Evolutionary conservation across 139 green algal genomes (phyloP).

Genomic region (Closterium sp.): DNA sequence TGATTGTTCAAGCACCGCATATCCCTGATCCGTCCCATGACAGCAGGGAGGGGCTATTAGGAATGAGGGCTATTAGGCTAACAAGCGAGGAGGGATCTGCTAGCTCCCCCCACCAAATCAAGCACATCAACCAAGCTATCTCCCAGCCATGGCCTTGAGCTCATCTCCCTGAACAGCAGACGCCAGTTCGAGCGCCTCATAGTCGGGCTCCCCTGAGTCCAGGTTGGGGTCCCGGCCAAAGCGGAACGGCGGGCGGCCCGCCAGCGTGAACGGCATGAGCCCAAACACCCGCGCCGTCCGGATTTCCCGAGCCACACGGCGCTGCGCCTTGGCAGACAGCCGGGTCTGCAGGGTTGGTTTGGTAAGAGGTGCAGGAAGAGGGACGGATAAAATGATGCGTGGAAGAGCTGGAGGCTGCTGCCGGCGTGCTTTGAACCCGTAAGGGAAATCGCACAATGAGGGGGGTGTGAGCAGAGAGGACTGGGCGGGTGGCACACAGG

Average conservation of each 20-base stretch:
- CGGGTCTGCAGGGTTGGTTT: constrained; percentile 1
- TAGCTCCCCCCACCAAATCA: too few relatives aligned
- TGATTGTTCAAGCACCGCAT: too few relatives aligned
- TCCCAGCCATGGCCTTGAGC: background rate
- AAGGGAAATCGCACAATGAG: too few relatives aligned
- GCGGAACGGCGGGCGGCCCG: constrained; percentile 25
- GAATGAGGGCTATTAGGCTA: too few relatives aligned
- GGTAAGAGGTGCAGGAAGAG: background rate
- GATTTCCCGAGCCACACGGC: constrained; percentile 20
- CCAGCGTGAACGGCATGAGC: constrained; percentile 35
- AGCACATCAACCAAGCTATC: background rate
- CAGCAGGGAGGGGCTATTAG: too few relatives aligned
- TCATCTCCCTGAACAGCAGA: background rate
- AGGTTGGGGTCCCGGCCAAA: constrained; percentile 7
- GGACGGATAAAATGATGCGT: too few relatives aligned
- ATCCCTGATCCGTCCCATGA: too few relatives aligned
- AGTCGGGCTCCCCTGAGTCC: background rate
- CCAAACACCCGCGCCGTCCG: constrained; percentile 11
- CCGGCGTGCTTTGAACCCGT: too few relatives aligned
- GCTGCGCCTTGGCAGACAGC: constrained; percentile 32
- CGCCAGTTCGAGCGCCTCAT: background rate
- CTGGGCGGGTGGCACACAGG: too few relatives aligned
- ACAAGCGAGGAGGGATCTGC: too few relatives aligned
- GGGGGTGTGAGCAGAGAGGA: too few relatives aligned
- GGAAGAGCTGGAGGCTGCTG: too few relatives aligned